A percentile compares a stretch with the other conserved stretches of the same genome.
These are phyloP conservation scores for Batkoa obscura DNA, from an alignment of 371 early-diverging fungal species.

Conservation along the genomic window DNA sequence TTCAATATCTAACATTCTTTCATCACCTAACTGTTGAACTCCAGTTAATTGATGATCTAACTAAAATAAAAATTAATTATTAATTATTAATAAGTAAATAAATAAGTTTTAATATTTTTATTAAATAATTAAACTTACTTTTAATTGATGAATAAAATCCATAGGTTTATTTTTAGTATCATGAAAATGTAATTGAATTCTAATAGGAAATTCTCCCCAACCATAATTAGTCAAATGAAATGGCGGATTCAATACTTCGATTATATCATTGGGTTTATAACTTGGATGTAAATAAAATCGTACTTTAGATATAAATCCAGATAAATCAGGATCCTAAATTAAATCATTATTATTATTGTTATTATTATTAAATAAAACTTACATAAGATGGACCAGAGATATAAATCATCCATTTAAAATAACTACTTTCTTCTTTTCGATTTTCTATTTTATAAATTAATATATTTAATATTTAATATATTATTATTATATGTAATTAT, in stretches of 20 bases:
- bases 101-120: too few species aligned
- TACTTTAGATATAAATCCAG: conserved; percentile 54
- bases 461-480: background rate
- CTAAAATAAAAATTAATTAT: conserved; percentile 16
- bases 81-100: background rate
- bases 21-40: conserved; percentile 43
- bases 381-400: conserved; percentile 35
- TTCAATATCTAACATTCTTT: conserved; percentile 58
- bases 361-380: background rate
- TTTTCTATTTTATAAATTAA: conserved; percentile 11
- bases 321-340: conserved; percentile 19
- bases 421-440: conserved; percentile 30
- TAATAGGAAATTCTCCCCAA: conserved; percentile 88
- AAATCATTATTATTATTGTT: background rate
- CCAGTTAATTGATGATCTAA: conserved; percentile 55
- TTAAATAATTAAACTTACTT: conserved; percentile 22
- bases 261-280: conserved; percentile 69
- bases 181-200: conserved; percentile 58
- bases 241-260: conserved; percentile 58
- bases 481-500: conserved; percentile 25
- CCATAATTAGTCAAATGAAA: conserved; percentile 69
- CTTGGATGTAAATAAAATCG: conserved; percentile 75
- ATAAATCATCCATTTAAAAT: conserved; percentile 85
- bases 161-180: conserved; percentile 58
- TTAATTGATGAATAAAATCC: conserved; percentile 64